Conservation (phyloP, 1,139 yeast genomes). For the Candida albicans region DNA sequence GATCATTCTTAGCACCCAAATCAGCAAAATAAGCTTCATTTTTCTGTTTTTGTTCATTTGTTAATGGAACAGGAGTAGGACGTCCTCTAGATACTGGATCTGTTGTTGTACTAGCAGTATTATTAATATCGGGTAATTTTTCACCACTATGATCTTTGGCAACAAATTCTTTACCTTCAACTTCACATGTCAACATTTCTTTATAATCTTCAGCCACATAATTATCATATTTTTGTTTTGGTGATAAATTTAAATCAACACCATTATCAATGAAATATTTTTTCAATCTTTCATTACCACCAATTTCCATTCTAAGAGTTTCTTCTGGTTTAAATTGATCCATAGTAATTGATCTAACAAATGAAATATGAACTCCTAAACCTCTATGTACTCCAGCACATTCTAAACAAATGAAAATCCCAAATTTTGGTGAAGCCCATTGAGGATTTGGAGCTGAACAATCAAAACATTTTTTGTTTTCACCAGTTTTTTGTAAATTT, state of each 20-base stretch:
- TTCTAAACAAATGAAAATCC: conserved; percentile 92
- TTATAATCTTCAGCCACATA: conserved; percentile 94
- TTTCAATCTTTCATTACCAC: conserved; percentile 83
- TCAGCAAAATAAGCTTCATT: conserved; percentile 83
- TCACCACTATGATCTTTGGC: conserved; percentile 64
- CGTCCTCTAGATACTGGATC: conserved; percentile 15
- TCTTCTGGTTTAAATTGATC: conserved; percentile 96
- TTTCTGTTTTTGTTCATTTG: conserved; percentile 49
- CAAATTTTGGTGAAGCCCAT: conserved; percentile 99
- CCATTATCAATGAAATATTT: conserved; percentile 72
- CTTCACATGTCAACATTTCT: conserved; percentile 69
- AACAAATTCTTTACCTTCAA: conserved; percentile 72
- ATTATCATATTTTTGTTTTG: conserved; percentile 78
- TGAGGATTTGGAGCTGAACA: conserved; percentile 96
- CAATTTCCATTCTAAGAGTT: conserved; percentile 85
- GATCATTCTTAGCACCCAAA: conserved; percentile 69
- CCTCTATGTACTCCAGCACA: conserved; percentile 98
- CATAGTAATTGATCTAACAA: conserved; percentile 95
- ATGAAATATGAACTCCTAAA: conserved; percentile 93
- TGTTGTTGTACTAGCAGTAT: conserved; percentile 16
- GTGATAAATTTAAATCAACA: conserved; percentile 62
- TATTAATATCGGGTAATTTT: conserved; percentile 34
- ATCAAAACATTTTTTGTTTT: conserved; percentile 88
- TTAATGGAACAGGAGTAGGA: conserved; percentile 31
- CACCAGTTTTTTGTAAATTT: conserved; percentile 76